Evolutionary conservation across 768 basidiomycete species (phyloP).

Genomic region (Boletus sp.): DNA sequence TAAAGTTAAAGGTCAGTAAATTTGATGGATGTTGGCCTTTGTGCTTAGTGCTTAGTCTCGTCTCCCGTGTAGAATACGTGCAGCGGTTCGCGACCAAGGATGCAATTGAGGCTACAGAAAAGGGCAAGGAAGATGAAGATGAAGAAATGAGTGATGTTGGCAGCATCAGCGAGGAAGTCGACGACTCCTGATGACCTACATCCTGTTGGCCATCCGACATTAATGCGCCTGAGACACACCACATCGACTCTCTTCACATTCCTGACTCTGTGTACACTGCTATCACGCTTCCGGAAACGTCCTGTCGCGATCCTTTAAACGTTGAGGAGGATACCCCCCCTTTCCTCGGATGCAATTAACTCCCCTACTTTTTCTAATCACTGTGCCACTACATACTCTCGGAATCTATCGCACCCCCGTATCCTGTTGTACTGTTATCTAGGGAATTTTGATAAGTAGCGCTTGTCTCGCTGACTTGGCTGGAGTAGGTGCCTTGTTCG

Average conservation of each 20-base stretch:
- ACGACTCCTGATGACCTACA: slow-evolving; percentile 37
- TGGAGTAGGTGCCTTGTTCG: not conserved
- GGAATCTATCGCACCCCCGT: slow-evolving; percentile 20
- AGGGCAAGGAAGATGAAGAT: slow-evolving; percentile 63
- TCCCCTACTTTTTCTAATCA: slow-evolving; percentile 17
- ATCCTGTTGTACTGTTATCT: slow-evolving; percentile 32
- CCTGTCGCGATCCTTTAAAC: slow-evolving; percentile 13
- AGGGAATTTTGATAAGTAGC: slow-evolving; percentile 21
- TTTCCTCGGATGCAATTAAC: slow-evolving; percentile 17
- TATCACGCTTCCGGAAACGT: slow-evolving; percentile 17
- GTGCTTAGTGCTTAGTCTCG: slow-evolving; percentile 4
- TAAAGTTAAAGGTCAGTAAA: slow-evolving; percentile 79
- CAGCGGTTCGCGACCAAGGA: slow-evolving; percentile 90
- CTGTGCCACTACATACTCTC: slow-evolving; percentile 19
- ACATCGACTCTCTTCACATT: slow-evolving; percentile 6
- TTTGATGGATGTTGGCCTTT: not conserved
- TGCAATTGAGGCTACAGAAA: slow-evolving; percentile 72
- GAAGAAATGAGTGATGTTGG: slow-evolving; percentile 87
- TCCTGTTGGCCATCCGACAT: not conserved
- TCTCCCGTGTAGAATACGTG: slow-evolving; percentile 75
- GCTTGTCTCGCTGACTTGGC: slow-evolving; percentile 10
- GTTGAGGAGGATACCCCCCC: slow-evolving; percentile 27
- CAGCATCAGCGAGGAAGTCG: slow-evolving; percentile 65
- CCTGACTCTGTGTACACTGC: slow-evolving; percentile 11
- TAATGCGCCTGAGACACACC: slow-evolving; percentile 10